phyloP scores from a whole-genome alignment of 768 basidiomycete genomes.

The Obba rivulosa region DNA sequence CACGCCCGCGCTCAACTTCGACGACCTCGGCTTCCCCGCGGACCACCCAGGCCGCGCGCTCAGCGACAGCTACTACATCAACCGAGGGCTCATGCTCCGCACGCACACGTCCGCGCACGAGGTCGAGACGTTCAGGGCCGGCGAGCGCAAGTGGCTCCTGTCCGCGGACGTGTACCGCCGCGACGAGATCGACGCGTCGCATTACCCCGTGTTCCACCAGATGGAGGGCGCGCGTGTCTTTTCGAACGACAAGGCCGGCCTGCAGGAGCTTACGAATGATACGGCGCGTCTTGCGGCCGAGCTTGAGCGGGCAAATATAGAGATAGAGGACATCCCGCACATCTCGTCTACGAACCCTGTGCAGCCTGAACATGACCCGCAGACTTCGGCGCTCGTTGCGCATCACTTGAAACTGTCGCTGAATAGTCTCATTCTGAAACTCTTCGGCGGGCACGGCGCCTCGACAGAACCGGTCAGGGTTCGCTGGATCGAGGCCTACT shows the following conservation, averaged over 20 bases:
- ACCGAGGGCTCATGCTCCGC: constrained; percentile 84
- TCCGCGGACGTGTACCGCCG: constrained; percentile 96
- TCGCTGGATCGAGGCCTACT: constrained; percentile 96
- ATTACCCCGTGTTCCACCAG: constrained; percentile 98
- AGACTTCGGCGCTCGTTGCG: constrained; percentile 67
- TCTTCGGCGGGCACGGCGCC: constrained; percentile 65
- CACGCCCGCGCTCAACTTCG: constrained; percentile 89
- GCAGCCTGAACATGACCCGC: constrained; percentile 73
- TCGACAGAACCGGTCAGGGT: constrained; percentile 69
- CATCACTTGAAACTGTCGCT: constrained; percentile 85
- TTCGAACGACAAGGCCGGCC: constrained; percentile 46
- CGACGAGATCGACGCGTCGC: constrained; percentile 95
- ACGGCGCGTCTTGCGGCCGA: constrained; percentile 57
- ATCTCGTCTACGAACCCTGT: constrained; percentile 72
- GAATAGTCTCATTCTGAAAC: constrained; percentile 74
- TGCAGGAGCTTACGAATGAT: constrained; percentile 64
- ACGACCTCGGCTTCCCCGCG: constrained; percentile 87
- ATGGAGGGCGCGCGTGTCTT: constrained; percentile 93
- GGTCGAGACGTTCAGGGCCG: constrained; percentile 79
- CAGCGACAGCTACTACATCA: constrained; percentile 96
- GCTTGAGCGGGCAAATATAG: constrained; percentile 67
- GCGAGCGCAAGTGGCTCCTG: constrained; percentile 80
- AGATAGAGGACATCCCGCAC: constrained; percentile 83
- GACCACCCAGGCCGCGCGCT: constrained; percentile 91
- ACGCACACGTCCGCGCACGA: constrained; percentile 99